phyloP scores from a whole-genome alignment of 306 rosid genomes.

The Canavalia ensiformis region DNA sequence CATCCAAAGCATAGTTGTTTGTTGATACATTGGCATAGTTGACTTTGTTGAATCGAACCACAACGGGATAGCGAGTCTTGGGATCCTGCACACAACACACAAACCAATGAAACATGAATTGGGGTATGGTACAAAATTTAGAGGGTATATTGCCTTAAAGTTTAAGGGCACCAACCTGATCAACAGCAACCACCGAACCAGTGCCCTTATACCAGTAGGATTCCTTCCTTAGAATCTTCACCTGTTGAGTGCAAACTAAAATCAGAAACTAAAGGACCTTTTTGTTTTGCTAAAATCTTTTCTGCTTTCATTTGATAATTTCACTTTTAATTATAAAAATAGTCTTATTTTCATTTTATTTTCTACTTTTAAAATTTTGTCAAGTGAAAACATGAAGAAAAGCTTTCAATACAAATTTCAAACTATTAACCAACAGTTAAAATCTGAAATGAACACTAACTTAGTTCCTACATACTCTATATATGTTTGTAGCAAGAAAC shows the following conservation, averaged over 20 bases:
- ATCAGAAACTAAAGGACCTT: background rate
- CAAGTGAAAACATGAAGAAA: no score
- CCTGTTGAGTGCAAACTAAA: slow-evolving; percentile 55
- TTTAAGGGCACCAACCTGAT: slow-evolving; percentile 64
- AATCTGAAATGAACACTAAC: background rate
- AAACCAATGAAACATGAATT: slow-evolving; percentile 26
- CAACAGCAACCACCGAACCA: slow-evolving; percentile 89
- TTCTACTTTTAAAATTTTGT: no score
- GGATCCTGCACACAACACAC: slow-evolving; percentile 66
- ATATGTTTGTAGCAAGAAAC: background rate
- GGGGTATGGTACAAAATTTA: background rate
- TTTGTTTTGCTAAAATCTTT: no score
- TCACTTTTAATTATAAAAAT: no score
- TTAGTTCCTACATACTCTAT: background rate
- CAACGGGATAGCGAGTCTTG: slow-evolving; percentile 84
- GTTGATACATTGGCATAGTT: slow-evolving; percentile 91
- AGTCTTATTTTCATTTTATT: no score
- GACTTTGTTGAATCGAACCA: slow-evolving; percentile 86
- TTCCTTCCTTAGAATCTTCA: slow-evolving; percentile 87
- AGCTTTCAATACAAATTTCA: slow-evolving; percentile 1
- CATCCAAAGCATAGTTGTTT: slow-evolving; percentile 93
- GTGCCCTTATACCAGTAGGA: slow-evolving; percentile 85
- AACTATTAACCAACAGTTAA: background rate
- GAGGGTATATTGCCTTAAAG: background rate
- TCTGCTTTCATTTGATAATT: no score